These are phyloP conservation scores for Yamadazyma kanchanaburiensis DNA, from an alignment of 1,139 yeast species.

Conservation along the genomic window DNA sequence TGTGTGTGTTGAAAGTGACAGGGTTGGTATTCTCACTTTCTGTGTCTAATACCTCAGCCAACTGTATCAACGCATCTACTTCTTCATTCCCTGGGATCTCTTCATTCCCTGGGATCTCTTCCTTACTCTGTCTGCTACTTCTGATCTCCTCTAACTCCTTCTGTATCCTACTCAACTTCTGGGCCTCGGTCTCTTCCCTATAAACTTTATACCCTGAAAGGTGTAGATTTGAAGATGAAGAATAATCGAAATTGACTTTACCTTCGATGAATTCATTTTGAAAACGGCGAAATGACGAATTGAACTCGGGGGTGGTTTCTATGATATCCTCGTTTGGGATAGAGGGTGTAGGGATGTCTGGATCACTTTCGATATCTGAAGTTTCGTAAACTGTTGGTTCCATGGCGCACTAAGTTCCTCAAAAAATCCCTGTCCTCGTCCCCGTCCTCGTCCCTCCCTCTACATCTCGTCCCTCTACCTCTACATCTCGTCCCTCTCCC, in stretches of 20 bases:
- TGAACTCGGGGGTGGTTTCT: conserved; percentile 17
- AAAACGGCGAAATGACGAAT: conserved; percentile 17
- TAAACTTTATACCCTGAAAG: conserved; percentile 24
- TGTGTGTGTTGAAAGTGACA: no score
- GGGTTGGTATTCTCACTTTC: no score
- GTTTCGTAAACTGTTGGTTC: conserved; percentile 45
- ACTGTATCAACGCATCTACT: conserved; percentile 7
- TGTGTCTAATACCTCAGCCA: conserved; percentile 5
- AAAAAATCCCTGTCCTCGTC: no score
- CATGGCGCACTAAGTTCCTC: no score
- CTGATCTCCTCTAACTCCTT: conserved; percentile 47
- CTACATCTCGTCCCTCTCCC: no score
- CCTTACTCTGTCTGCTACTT: no score
- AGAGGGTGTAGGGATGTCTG: conserved; percentile 7
- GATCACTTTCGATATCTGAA: conserved; percentile 43
- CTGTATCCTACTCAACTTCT: conserved; percentile 42
- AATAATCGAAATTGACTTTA: conserved; percentile 38
- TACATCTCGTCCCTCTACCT: no score
- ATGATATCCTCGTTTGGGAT: conserved; percentile 14
- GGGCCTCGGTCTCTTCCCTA: conserved; percentile 36
- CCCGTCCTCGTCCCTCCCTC: no score
- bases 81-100: conserved; percentile 1
- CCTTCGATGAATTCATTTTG: conserved; percentile 12
- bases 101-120: conserved; percentile 15
- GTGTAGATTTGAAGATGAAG: conserved; percentile 17